Percentiles rank a stretch among this genome's conserved stretches.
Evolutionary conservation across 2,329 filamentous ascomycete species (phyloP).

Genomic region (Colletotrichum acutatum): DNA sequence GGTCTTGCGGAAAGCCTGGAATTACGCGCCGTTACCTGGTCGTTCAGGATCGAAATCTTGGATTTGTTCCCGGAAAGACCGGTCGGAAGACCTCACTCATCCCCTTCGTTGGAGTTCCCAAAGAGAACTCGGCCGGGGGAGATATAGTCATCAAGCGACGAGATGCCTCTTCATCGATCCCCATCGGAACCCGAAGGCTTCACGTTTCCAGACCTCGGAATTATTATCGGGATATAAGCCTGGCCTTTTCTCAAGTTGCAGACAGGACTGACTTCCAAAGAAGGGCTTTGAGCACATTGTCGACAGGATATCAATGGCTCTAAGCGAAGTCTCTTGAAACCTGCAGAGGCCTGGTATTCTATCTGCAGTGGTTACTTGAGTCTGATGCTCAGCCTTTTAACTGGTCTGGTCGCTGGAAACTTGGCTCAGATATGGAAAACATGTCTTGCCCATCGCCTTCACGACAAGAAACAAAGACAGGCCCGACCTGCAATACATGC

Average conservation of each 20-base stretch:
- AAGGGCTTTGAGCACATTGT: too few species aligned
- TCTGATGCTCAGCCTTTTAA: too few species aligned
- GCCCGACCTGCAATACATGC: too few species aligned
- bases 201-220: neutral
- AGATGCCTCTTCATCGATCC: neutral
- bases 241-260: neutral
- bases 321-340: neutral
- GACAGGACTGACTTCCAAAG: neutral
- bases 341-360: neutral
- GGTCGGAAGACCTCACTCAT: neutral
- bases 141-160: neutral
- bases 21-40: neutral
- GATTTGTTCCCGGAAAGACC: neutral
- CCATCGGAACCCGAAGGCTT: neutral
- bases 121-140: neutral
- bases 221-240: neutral
- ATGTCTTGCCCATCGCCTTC: too few species aligned
- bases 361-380: neutral
- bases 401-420: neutral
- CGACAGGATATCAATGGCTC: neutral
- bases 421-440: neutral
- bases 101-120: neutral
- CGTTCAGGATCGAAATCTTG: neutral
- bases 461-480: too few species aligned
- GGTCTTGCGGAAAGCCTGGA: neutral